These are phyloP conservation scores for Ceratocystiopsis brevicomis DNA, from an alignment of 2,329 filamentous ascomycete genomes.

Conservation along the genomic window DNA sequence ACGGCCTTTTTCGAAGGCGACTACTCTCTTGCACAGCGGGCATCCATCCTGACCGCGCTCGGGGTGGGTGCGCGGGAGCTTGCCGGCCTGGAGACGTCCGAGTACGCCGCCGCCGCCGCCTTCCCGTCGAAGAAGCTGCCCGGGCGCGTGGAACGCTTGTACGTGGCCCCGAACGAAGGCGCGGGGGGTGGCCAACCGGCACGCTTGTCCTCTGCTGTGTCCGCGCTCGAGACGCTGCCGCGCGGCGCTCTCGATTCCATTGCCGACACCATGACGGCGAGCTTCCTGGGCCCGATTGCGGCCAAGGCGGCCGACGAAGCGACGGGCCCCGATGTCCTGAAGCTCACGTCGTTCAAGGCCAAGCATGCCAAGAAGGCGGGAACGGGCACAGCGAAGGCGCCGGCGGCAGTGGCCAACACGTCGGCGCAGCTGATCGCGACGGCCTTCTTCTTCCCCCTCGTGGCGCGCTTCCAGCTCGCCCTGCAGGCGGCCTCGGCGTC, in stretches of 20 bases:
- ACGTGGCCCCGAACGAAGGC: conserved; percentile 22
- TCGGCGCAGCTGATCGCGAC: conserved; percentile 57
- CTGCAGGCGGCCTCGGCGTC: conserved; percentile 15
- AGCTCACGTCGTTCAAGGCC: conserved; percentile 75
- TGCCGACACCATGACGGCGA: conserved; percentile 45
- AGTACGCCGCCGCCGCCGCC: conserved; percentile 26
- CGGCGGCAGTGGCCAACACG: conserved; percentile 48
- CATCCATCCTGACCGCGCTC: conserved; percentile 61
- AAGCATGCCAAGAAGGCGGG: conserved; percentile 42
- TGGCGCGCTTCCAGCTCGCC: conserved; percentile 57
- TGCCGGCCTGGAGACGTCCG: conserved; percentile 50
- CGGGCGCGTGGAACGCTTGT: conserved; percentile 52
- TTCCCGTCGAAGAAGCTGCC: conserved; percentile 76
- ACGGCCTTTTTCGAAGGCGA: conserved; percentile 81
- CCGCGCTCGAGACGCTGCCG: conserved; percentile 31
- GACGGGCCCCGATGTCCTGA: conserved; percentile 66
- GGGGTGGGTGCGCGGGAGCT: conserved; percentile 71
- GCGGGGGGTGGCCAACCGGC: conserved; percentile 3
- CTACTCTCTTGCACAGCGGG: conserved; percentile 71
- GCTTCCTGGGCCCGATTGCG: conserved; percentile 66
- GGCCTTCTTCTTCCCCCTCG: conserved; percentile 73
- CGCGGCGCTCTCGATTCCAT: conserved; percentile 48
- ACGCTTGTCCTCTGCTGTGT: conserved; percentile 7
- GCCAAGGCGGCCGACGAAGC: conserved; percentile 61
- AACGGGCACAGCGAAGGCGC: conserved; percentile 13